Base-by-base conservation (phyloP, 345 rosid species). In the Camelina neglecta region DNA sequence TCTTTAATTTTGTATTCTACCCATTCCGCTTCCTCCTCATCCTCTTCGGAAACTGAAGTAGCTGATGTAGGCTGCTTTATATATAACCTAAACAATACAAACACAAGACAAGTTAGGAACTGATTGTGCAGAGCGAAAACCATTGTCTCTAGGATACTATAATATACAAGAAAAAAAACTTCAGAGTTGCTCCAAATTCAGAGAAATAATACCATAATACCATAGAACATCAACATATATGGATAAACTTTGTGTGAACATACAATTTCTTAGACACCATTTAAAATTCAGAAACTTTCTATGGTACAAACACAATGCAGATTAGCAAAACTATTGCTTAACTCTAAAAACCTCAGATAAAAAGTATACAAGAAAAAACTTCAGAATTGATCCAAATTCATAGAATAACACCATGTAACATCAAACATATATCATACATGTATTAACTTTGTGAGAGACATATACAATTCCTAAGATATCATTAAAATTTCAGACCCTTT, bases 1-100 rank as follows among this genome's bases (percentile, higher is more conserved):
- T 94, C 98, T 79, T 94, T 94, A 63, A 94, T 86, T 72, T 92
- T 92, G 83, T 92, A 94, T 67, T 92, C 98, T 20, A 88, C 89
- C 98, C 96, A 94, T 57, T 92, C 95, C 0, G 85, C 79, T 82
- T 92, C 88, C 42, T 88, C 90, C 8, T 85, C 85, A 6, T 85
- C 86, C 3, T 71, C 59, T 48, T 85, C 93, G 21, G 90, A 69
- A 58, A 87, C 74, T 7, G 84, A 85, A 59, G 87, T 88, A 57
- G 74, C 82, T 8, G 89, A 82, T 35, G 80, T 71, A 65, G 91
- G 85, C 82, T 92, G 96, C 80, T 92, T 85, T 81, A 94, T 86
- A 82, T 94, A 94, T 8, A 94, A 83, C 75, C 98, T 94, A 67
- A 21, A 76, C 36, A 2, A 4, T 47, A 36, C 49, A 74, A 33